A percentile compares a stretch with the other conserved stretches of the same genome.
These are phyloP conservation scores for Ramalina peruviana DNA, from an alignment of 495 filamentous ascomycete genomes.

Conservation along the genomic window DNA sequence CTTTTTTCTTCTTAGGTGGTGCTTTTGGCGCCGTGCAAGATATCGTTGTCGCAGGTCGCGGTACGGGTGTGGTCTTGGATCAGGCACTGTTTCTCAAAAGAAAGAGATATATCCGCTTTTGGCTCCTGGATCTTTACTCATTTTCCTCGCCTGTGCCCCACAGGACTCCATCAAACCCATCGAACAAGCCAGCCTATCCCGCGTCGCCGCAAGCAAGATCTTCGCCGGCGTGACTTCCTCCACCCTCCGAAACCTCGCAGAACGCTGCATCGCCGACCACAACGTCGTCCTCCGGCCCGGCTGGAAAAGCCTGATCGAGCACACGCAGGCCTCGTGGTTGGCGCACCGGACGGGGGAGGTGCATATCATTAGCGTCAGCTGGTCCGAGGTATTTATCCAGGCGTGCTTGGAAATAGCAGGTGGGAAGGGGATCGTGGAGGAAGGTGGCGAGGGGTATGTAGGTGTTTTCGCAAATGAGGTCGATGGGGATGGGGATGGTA, in stretches of 20 bases:
- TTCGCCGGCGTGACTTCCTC: conserved; percentile 8
- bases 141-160: too few species aligned
- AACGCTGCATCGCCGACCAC: neutral
- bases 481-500: too few species aligned
- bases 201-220: conserved; percentile 12
- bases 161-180: conserved; percentile 1
- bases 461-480: too few species aligned
- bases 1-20: too few species aligned
- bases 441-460: too few species aligned
- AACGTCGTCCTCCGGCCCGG: conserved; percentile 7
- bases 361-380: conserved; percentile 15
- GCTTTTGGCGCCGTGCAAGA: too few species aligned
- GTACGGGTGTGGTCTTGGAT: too few species aligned
- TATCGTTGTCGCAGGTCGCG: too few species aligned
- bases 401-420: neutral
- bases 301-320: conserved; percentile 3
- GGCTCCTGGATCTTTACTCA: too few species aligned
- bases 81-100: too few species aligned
- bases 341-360: conserved; percentile 3
- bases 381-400: conserved; percentile 17
- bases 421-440: too few species aligned
- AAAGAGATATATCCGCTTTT: too few species aligned
- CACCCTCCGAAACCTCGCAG: neutral
- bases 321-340: neutral
- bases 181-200: conserved; percentile 13